These are phyloP conservation scores for Leccinum rimulosum DNA, from an alignment of 768 basidiomycete species.

Conservation along the genomic window DNA sequence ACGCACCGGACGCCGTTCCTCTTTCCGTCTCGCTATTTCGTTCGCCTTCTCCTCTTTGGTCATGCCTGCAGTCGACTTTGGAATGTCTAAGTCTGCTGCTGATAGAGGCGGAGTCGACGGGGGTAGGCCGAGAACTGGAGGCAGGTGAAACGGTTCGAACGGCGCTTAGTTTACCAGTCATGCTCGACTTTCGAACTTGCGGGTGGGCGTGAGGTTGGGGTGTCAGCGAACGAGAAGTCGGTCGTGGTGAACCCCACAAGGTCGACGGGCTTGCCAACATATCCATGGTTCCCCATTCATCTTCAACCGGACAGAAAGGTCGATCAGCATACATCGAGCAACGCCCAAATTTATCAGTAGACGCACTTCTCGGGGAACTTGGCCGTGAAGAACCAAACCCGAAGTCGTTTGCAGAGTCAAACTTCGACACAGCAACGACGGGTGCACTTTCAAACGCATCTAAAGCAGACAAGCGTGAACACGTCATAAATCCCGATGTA, in stretches of 20 bases:
- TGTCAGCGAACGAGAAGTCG: conserved; percentile 16
- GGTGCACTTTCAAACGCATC: conserved; percentile 74
- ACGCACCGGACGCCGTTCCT: conserved; percentile 85
- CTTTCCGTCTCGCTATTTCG: conserved; percentile 89
- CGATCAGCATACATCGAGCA: background rate
- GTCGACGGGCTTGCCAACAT: conserved; percentile 4
- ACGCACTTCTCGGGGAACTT: conserved; percentile 14
- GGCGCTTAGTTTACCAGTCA: background rate
- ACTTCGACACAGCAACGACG: conserved; percentile 26
- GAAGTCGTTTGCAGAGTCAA: conserved; percentile 22
- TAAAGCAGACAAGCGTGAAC: conserved; percentile 20
- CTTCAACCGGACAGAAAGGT: conserved; percentile 3
- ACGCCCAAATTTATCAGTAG: background rate
- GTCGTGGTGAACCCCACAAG: conserved; percentile 20
- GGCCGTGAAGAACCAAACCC: conserved; percentile 23
- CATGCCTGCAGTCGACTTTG: conserved; percentile 45
- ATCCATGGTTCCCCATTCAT: conserved; percentile 25
- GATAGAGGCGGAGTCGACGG: conserved; percentile 17
- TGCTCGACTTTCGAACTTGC: conserved; percentile 5
- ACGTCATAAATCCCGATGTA: background rate
- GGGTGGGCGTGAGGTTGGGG: conserved; percentile 18
- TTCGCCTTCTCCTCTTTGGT: conserved; percentile 90
- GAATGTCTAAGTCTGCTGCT: conserved; percentile 9
- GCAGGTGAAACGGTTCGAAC: conserved; percentile 7
- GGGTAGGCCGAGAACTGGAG: conserved; percentile 23